Evolutionary conservation across 495 filamentous ascomycete genomes (phyloP), one percentile per base, ranked within the genome.

Genomic region (Lasiosphaeris hirsuta): DNA sequence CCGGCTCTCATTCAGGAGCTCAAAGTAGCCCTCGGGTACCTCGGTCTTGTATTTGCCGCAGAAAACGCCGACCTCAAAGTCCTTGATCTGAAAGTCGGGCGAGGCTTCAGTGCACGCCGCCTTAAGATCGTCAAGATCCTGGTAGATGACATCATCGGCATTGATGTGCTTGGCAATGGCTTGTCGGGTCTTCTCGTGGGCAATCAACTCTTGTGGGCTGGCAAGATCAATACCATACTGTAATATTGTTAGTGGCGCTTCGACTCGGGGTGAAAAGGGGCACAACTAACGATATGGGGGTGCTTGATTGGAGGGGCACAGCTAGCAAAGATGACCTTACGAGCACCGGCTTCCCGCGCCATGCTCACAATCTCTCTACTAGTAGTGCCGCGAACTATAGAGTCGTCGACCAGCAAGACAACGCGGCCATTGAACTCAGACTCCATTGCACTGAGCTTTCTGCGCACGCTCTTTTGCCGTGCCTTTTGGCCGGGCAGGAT

Each of bases 31-130:
- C n/a, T 85, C 78, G 1, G 84, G 79, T 4, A 97, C 90, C 0
- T 86, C 86, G 1, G 94, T 99, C 46, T 90, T 77, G 71, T 97
- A 97, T 65, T 83, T 83, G 18, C 95, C 94, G 60, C 89, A 95
- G 79, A 98, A 97, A 13, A 97, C 92, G 58, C 94, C 93, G n/a
- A 96, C 86, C 70, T 97, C 95, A 58, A 97, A 97, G 33, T 82
- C 71, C 35, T 73, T 78, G 35, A 84, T 73, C 37, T 71, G 67
- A 13, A 70, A 70, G 40, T 82, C 77, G 6, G 81, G 77, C n/a
- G 81, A 78, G 3, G 88, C 81, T 63, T 90, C 87, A 0, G 85
- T 82, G 66, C 92, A 96, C 4, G 92, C 85, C 37, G 81, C 85
- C 69, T 90, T 87, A 9, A 97, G 79, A 63, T 95, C 92, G 10